Conservation (phyloP, 2,329 filamentous ascomycete genomes). For the Aspergillus jensenii region DNA sequence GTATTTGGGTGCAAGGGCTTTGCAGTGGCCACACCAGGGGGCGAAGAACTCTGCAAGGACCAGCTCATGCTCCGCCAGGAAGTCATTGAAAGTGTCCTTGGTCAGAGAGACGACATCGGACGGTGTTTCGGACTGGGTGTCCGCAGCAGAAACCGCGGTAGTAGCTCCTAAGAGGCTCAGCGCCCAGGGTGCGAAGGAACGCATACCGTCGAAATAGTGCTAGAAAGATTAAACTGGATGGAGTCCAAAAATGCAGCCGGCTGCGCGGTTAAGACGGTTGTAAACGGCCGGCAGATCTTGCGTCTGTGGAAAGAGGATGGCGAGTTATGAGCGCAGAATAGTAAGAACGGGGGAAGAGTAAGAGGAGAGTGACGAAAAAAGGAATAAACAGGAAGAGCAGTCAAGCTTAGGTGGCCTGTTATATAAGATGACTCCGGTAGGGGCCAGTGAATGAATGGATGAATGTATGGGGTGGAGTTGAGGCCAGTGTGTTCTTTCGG, state of each 20-base stretch:
- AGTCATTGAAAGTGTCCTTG: slow-evolving; percentile 81
- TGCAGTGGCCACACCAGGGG: slow-evolving; percentile 98
- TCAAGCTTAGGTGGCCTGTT: slow-evolving; percentile 11
- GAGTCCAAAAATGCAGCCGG: not conserved
- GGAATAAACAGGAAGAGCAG: slow-evolving; percentile 3
- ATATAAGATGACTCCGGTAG: slow-evolving; percentile 10
- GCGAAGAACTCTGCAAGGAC: slow-evolving; percentile 97
- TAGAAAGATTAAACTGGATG: not conserved
- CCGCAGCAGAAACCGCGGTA: slow-evolving; percentile 35
- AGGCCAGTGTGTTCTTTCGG: slow-evolving; percentile 47
- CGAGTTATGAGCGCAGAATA: not conserved
- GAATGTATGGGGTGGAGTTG: slow-evolving; percentile 22
- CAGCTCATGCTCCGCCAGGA: slow-evolving; percentile 80
- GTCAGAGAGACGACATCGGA: slow-evolving; percentile 86
- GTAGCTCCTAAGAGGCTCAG: slow-evolving; percentile 41
- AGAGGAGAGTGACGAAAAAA: not conserved
- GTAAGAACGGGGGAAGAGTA: slow-evolving; percentile 1
- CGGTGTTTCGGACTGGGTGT: slow-evolving; percentile 26
- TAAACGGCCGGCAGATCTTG: not conserved
- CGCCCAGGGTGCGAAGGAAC: slow-evolving; percentile 39
- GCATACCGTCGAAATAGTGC: slow-evolving; percentile 30
- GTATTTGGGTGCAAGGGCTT: slow-evolving; percentile 72
- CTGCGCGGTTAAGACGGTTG: not conserved
- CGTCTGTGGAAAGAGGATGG: not conserved
- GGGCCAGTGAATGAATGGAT: slow-evolving; percentile 11